Conservation (phyloP, 108 stramenopile species). For the Ochromonas danica region DNA sequence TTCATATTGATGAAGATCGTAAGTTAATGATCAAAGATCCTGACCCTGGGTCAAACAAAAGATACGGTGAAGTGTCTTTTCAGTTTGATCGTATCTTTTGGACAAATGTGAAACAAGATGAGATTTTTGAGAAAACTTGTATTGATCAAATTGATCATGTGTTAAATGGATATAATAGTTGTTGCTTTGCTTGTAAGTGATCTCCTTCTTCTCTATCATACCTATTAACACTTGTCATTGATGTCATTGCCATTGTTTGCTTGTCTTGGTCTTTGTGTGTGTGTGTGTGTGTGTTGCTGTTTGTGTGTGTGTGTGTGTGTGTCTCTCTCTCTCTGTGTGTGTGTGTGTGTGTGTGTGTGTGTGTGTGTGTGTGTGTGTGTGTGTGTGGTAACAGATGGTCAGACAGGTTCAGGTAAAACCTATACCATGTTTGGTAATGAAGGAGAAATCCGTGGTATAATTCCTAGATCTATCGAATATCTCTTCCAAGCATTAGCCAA, state of each 20-base stretch:
- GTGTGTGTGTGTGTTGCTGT: neutral
- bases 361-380: neutral
- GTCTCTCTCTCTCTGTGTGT: neutral
- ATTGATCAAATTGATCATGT: constrained; percentile 52
- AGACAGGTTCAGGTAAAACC: constrained; percentile 17
- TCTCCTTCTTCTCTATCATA: neutral
- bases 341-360: neutral
- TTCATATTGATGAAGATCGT: constrained; percentile 45
- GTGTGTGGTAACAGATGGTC: neutral
- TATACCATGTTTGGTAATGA: constrained; percentile 61
- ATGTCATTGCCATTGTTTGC: too few species aligned
- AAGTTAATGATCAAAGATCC: constrained; percentile 57
- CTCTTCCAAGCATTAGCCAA: constrained; percentile 48
- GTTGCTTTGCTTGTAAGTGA: constrained; percentile 58
- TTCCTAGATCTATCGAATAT: constrained; percentile 58
- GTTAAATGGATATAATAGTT: constrained; percentile 58
- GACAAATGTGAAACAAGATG: constrained; percentile 51
- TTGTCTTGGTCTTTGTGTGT: too few species aligned
- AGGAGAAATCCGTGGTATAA: constrained; percentile 51
- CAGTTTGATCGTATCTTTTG: constrained; percentile 59
- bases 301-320: neutral
- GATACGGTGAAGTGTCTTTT: constrained; percentile 54
- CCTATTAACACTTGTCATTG: too few species aligned
- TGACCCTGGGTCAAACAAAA: constrained; percentile 37
- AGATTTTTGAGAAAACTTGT: constrained; percentile 47